These are phyloP conservation scores for Serendipita vermifera DNA, from an alignment of 768 basidiomycete genomes.

Conservation along the genomic window DNA sequence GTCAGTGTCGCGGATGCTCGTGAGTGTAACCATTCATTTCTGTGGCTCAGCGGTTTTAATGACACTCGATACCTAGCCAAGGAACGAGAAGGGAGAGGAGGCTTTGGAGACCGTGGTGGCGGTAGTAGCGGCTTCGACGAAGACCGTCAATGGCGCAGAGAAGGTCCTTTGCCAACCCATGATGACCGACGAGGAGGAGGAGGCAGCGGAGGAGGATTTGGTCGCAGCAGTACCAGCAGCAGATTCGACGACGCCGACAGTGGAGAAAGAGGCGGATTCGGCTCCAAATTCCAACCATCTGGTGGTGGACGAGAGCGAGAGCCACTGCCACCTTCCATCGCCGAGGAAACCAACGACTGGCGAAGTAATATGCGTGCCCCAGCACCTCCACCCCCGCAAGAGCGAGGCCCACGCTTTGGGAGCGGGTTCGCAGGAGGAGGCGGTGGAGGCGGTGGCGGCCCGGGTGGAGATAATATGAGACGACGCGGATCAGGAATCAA, in stretches of 20 bases:
- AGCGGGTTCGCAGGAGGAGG: conserved; percentile 8
- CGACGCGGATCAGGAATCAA: conserved; percentile 17
- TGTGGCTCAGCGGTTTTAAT: conserved; percentile 12
- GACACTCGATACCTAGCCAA: conserved; percentile 41
- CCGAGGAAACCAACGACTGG: conserved; percentile 59
- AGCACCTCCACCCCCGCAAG: conserved; percentile 12
- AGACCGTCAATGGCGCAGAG: conserved; percentile 77
- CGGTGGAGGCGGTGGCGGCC: conserved; percentile 12
- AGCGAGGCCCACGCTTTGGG: conserved; percentile 9
- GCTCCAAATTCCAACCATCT: conserved; percentile 13
- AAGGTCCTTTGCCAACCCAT: conserved; percentile 56
- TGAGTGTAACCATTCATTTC: conserved; percentile 34
- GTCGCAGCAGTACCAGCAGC: background rate
- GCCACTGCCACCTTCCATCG: conserved; percentile 34
- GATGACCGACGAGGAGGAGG: conserved; percentile 33
- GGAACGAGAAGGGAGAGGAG: conserved; percentile 32
- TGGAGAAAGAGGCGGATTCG: background rate
- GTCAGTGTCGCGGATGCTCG: conserved; percentile 95
- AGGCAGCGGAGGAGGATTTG: conserved; percentile 26
- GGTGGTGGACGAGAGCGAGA: conserved; percentile 24
- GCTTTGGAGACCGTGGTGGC: conserved; percentile 9
- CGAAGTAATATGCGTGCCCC: conserved; percentile 31
- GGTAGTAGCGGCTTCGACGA: conserved; percentile 41
- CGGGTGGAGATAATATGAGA: conserved; percentile 17
- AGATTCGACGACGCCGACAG: conserved; percentile 12